Evolutionary conservation across 2,329 filamentous ascomycete genomes (phyloP), one percentile per base, ranked within the genome.

Genomic region (Diaporthe sp.): DNA sequence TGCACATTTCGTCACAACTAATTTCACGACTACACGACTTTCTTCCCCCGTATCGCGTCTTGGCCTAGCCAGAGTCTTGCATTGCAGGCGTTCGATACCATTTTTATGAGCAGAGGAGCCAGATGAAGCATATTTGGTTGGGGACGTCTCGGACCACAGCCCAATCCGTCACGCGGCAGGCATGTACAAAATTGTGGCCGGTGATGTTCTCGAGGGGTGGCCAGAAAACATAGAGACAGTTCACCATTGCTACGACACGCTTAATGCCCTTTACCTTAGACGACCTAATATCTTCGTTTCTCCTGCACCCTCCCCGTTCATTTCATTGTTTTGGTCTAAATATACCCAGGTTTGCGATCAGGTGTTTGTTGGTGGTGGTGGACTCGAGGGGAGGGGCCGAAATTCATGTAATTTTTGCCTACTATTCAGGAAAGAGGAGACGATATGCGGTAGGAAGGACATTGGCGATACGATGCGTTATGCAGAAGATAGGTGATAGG

Each of bases 311-410:
- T 81, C 78, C 80, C 78, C 79, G 79, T 83, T 83, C 78, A 77
- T 81, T 83, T 83, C 81, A 78, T 80, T 80, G 76, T 80, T 81
- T 79, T 82, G 66, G 55, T 55, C 71, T 82, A 78, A 82, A 83
- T 85, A 86, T 85, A 86, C 84, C 84, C 82, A 78, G 78, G 79
- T 80, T 80, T 78, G 77, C 76, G 76, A 78, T 28, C 76, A 78
- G 80, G 80, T 80, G 79, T 82, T 82, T 80, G 78, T 74, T 79
- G 80, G 75, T 77, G 77, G 78, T 76, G 79, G 80, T 79, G 79
- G 82, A 80, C 76, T 76, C 60, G 78, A 77, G 80, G 80, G 81
- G 80, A 81, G 80, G 60, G 77, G 77, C 74, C 74, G 54, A 66
- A 52, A 75, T 76, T 74, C 73, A 78, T 77, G 72, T 80, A 79